Percentiles rank a stretch among this genome's conserved stretches.
Evolutionary conservation across 495 filamentous ascomycete species (phyloP).

Genomic region (Lichina pygmaea): DNA sequence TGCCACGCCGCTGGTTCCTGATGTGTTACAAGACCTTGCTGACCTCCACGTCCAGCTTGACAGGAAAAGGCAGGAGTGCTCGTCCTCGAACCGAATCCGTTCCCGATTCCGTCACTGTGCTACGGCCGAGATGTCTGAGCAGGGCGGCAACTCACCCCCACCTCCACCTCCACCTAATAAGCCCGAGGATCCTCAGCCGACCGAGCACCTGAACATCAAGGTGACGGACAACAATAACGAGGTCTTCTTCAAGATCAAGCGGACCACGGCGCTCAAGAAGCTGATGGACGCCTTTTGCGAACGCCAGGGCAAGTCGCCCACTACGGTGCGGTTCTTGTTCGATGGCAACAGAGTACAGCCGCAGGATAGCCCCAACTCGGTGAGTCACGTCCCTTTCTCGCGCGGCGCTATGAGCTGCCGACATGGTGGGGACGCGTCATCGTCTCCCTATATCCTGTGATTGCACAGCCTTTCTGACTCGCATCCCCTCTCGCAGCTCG

Average conservation of each 20-base stretch:
- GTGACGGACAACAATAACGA: constrained; percentile 99
- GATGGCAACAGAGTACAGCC: constrained; percentile 78
- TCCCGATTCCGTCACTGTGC: too few species aligned
- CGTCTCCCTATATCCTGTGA: constrained; percentile 1
- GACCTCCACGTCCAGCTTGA: background rate
- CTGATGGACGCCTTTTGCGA: constrained; percentile 98
- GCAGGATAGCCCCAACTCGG: constrained; percentile 71
- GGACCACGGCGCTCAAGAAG: constrained; percentile 84
- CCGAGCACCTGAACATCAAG: constrained; percentile 95
- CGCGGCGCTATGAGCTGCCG: background rate
- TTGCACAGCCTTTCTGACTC: constrained; percentile 1
- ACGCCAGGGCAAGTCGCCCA: constrained; percentile 62
- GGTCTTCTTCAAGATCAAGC: constrained; percentile 99
- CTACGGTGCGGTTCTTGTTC: constrained; percentile 84
- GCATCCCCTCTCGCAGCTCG: constrained; percentile 30
- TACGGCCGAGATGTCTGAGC: constrained; percentile 14
- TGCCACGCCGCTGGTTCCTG: too few species aligned
- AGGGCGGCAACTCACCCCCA: constrained; percentile 4
- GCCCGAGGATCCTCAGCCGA: constrained; percentile 25
- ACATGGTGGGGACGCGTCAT: background rate
- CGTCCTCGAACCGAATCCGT: background rate
- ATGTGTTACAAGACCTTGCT: too few species aligned
- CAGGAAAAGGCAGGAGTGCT: background rate
- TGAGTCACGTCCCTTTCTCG: constrained; percentile 20
- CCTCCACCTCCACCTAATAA: constrained; percentile 20